Conservation (phyloP, 768 basidiomycete genomes). For the Boletus subparvulus region DNA sequence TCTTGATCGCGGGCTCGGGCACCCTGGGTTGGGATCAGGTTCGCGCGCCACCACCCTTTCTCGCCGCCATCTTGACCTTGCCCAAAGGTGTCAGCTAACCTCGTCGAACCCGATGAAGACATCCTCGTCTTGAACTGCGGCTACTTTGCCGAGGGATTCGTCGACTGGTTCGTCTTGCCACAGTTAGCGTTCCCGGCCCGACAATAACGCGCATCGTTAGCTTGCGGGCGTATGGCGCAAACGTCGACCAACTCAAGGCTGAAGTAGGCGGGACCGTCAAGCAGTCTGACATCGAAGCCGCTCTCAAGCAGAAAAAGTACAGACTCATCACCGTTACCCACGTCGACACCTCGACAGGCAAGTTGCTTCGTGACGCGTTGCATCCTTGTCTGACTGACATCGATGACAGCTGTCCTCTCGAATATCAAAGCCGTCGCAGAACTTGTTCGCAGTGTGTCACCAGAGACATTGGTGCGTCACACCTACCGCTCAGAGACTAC, state of each 20-base stretch:
- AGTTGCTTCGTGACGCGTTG: neutral
- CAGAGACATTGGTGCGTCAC: constrained; percentile 70
- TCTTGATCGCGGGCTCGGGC: constrained; percentile 92
- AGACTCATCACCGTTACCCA: constrained; percentile 93
- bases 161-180: constrained; percentile 62
- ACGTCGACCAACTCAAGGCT: constrained; percentile 81
- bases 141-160: constrained; percentile 92
- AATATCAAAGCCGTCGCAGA: constrained; percentile 75
- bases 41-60: constrained; percentile 14
- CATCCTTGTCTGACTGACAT: neutral
- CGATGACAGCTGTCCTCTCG: constrained; percentile 70
- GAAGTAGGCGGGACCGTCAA: constrained; percentile 77
- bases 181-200: neutral
- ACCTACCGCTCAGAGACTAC: neutral
- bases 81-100: constrained; percentile 78
- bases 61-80: neutral
- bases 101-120: constrained; percentile 78
- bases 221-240: constrained; percentile 84
- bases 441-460: constrained; percentile 72
- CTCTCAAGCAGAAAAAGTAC: constrained; percentile 77
- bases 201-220: constrained; percentile 36
- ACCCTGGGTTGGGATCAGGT: constrained; percentile 98
- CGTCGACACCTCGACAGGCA: constrained; percentile 87
- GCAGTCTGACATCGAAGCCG: constrained; percentile 57
- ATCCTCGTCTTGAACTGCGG: constrained; percentile 86